Conservation (phyloP, 177 flowering plant genomes). For the Vitis hybrid region DNA sequence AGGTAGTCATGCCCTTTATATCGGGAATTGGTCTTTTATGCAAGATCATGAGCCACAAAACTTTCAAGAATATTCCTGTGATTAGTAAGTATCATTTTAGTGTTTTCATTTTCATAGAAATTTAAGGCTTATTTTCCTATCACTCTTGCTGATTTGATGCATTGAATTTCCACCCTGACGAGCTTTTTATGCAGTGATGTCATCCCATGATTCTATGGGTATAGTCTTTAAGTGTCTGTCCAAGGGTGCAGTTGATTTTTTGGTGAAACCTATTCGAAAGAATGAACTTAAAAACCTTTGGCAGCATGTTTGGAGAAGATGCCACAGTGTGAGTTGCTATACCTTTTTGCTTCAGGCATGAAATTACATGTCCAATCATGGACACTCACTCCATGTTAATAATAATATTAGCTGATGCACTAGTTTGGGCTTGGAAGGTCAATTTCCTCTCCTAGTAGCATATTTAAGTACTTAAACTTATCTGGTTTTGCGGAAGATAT, state of each 20-base stretch:
- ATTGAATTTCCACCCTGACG: conserved; percentile 36
- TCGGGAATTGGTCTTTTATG: conserved; percentile 61
- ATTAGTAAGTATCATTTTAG: conserved; percentile 47
- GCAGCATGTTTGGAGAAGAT: conserved; percentile 97
- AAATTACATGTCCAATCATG: no score
- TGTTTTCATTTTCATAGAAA: no score
- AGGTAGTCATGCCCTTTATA: conserved; percentile 62
- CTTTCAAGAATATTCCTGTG: conserved; percentile 60
- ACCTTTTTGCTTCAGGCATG: not conserved
- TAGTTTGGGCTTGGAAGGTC: no score
- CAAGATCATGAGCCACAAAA: conserved; percentile 64
- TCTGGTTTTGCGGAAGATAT: not conserved
- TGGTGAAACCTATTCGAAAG: conserved; percentile 90
- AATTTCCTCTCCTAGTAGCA: not conserved
- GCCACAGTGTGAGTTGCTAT: conserved; percentile 75
- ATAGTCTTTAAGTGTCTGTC: conserved; percentile 86
- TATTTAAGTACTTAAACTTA: not conserved
- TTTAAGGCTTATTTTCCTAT: not conserved
- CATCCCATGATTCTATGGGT: conserved; percentile 88
- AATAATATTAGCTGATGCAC: no score
- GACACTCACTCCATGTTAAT: no score
- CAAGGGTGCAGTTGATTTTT: conserved; percentile 90
- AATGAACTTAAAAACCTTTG: conserved; percentile 95
- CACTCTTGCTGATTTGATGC: conserved; percentile 17
- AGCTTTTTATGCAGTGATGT: conserved; percentile 90